These are phyloP conservation scores for Eucalyptus pauciflora DNA, from an alignment of 345 rosid genomes.

Conservation along the genomic window DNA sequence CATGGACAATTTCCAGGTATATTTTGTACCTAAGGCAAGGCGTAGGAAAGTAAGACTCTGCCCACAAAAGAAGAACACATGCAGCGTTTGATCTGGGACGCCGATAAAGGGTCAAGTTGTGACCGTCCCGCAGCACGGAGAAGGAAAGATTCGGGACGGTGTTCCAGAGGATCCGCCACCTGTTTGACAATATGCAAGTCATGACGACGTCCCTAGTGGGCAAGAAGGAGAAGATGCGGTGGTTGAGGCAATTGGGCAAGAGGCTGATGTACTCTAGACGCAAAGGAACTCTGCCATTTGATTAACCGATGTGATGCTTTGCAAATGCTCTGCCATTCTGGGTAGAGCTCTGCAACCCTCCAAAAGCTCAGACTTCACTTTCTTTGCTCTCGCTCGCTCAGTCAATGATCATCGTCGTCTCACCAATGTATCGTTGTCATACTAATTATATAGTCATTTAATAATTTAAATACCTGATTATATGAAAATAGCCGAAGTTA, in stretches of 20 bases:
- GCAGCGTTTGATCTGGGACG: not conserved
- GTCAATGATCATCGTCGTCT: not conserved
- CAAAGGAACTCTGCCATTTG: not conserved
- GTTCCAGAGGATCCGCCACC: too few relatives aligned
- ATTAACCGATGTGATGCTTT: not conserved
- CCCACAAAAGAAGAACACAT: not conserved
- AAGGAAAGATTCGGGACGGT: too few relatives aligned
- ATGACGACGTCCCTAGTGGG: too few relatives aligned
- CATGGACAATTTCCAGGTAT: not conserved
- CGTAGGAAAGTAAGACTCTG: not conserved
- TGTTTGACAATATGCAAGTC: too few relatives aligned
- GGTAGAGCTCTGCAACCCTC: not conserved
- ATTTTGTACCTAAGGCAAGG: not conserved
- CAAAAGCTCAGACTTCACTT: accelerated
- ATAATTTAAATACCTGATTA: too few relatives aligned
- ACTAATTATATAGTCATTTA: not conserved
- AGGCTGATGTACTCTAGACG: too few relatives aligned
- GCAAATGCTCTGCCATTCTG: not conserved
- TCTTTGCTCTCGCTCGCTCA: not conserved
- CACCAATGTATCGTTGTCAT: not conserved
- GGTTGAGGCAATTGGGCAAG: too few relatives aligned
- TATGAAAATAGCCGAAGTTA: too few relatives aligned
- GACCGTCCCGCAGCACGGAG: too few relatives aligned
- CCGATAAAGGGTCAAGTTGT: not conserved
- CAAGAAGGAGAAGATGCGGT: too few relatives aligned